Percentiles rank a stretch among this genome's conserved stretches.
These are phyloP conservation scores for Lecanicillium sp. DNA, from an alignment of 2,329 filamentous ascomycete species.

Conservation along the genomic window DNA sequence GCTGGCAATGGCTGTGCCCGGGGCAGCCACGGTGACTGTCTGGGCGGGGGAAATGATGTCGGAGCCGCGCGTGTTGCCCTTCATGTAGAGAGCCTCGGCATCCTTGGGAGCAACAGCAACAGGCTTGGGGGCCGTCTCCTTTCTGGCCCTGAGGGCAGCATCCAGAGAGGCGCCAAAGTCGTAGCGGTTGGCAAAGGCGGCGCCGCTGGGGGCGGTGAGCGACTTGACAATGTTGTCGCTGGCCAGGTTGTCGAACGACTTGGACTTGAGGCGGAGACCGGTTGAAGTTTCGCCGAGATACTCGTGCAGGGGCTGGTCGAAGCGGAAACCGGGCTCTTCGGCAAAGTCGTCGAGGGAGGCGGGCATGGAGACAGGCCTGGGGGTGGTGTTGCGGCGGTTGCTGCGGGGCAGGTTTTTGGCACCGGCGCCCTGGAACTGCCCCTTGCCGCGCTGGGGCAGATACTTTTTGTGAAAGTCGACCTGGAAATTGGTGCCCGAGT, in stretches of 20 bases:
- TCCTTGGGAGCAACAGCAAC: slow-evolving; percentile 46
- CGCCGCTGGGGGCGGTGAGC: slow-evolving; percentile 52
- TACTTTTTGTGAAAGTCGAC: slow-evolving; percentile 84
- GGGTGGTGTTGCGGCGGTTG: slow-evolving; percentile 42
- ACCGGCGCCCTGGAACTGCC: slow-evolving; percentile 43
- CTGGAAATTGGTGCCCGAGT: slow-evolving; percentile 79
- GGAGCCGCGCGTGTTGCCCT: slow-evolving; percentile 34
- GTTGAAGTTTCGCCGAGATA: slow-evolving; percentile 58
- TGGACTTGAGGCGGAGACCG: slow-evolving; percentile 64
- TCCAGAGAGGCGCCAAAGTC: slow-evolving; percentile 91
- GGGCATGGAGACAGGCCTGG: slow-evolving; percentile 49
- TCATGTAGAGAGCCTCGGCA: slow-evolving; percentile 55
- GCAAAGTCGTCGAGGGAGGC: slow-evolving; percentile 67
- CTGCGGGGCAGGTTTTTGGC: slow-evolving; percentile 59
- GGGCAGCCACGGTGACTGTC: slow-evolving; percentile 16
- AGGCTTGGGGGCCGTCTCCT: slow-evolving; percentile 38
- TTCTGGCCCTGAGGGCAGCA: slow-evolving; percentile 71
- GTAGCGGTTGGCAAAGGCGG: slow-evolving; percentile 87
- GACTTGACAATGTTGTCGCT: slow-evolving; percentile 53
- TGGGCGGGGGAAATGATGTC: slow-evolving; percentile 23
- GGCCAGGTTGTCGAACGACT: slow-evolving; percentile 57
- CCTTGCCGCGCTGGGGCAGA: slow-evolving; percentile 55
- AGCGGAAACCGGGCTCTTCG: slow-evolving; percentile 51
- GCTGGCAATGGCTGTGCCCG: slow-evolving; percentile 58
- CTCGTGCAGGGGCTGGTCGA: slow-evolving; percentile 54